phyloP scores from a whole-genome alignment of 768 basidiomycete species.

The Mycena floridula region DNA sequence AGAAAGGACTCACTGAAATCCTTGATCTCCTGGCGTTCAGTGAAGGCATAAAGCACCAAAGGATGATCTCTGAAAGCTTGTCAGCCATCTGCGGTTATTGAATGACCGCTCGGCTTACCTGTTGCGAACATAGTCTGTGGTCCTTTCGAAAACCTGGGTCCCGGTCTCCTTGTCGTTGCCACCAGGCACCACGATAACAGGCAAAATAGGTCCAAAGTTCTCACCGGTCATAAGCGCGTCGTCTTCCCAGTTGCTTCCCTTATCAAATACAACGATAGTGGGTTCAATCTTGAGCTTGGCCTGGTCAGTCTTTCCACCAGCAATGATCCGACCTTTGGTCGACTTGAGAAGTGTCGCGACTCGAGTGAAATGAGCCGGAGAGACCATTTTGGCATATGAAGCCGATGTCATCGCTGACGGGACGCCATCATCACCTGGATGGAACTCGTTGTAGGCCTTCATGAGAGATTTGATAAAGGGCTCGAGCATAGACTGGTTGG shows the following conservation, averaged over 20 bases:
- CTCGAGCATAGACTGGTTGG: slow-evolving; percentile 24
- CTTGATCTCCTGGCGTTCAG: slow-evolving; percentile 51
- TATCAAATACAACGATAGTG: slow-evolving; percentile 48
- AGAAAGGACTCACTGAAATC: slow-evolving; percentile 42
- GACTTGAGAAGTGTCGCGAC: slow-evolving; percentile 56
- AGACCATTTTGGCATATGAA: slow-evolving; percentile 42
- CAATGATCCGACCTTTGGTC: slow-evolving; percentile 58
- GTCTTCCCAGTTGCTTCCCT: slow-evolving; percentile 43
- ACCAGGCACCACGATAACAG: slow-evolving; percentile 57
- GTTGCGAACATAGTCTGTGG: slow-evolving; percentile 50
- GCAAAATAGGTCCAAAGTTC: slow-evolving; percentile 78
- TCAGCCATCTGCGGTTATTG: too few species aligned
- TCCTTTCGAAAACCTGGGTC: slow-evolving; percentile 59
- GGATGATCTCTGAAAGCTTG: slow-evolving; percentile 79
- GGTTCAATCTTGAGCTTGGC: slow-evolving; percentile 61
- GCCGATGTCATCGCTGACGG: background rate
- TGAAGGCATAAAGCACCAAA: slow-evolving; percentile 74
- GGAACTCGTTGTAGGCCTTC: slow-evolving; percentile 21
- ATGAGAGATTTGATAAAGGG: slow-evolving; percentile 38
- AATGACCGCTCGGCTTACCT: too few species aligned
- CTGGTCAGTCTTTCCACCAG: slow-evolving; percentile 59
- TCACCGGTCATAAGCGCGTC: slow-evolving; percentile 81
- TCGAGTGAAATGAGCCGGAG: slow-evolving; percentile 47
- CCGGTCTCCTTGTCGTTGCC: too few species aligned
- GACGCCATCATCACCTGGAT: background rate